Evolutionary conservation across 352 stramenopile species (phyloP).

Genomic region (Phytophthora fragariae): DNA sequence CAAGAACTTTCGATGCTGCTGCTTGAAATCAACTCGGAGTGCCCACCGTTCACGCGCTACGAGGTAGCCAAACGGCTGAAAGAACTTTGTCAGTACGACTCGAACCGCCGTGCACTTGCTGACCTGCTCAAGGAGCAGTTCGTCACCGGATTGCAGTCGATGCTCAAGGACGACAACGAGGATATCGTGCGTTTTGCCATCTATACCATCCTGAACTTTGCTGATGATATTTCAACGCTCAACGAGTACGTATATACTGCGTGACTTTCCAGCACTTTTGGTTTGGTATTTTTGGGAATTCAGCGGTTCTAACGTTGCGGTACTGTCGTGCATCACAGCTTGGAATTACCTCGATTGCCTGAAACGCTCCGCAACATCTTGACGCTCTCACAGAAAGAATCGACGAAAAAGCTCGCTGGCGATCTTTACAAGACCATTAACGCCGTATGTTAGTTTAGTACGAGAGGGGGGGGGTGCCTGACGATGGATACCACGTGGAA

Average conservation of each 20-base stretch:
- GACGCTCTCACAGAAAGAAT: slow-evolving; percentile 66
- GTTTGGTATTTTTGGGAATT: not conserved
- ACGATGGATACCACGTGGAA: slow-evolving; percentile 25
- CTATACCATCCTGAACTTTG: slow-evolving; percentile 77
- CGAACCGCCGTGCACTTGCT: slow-evolving; percentile 57
- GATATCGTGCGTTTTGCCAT: slow-evolving; percentile 82
- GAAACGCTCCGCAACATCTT: slow-evolving; percentile 67
- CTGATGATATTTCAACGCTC: slow-evolving; percentile 53
- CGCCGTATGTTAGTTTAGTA: slow-evolving; percentile 52
- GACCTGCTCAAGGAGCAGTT: slow-evolving; percentile 60
- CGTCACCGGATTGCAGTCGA: slow-evolving; percentile 55
- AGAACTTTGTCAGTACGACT: slow-evolving; percentile 66
- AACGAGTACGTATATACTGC: slow-evolving; percentile 50
- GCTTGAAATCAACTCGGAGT: slow-evolving; percentile 63
- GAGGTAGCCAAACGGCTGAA: slow-evolving; percentile 80
- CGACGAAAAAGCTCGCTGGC: slow-evolving; percentile 74
- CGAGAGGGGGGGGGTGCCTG: slow-evolving; percentile 7
- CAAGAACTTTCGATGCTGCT: slow-evolving; percentile 67
- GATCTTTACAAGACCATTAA: slow-evolving; percentile 74
- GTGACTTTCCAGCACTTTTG: not conserved
- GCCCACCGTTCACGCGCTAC: slow-evolving; percentile 62
- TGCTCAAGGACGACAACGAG: slow-evolving; percentile 78
- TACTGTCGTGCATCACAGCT: slow-evolving; percentile 30
- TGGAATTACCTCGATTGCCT: slow-evolving; percentile 66
- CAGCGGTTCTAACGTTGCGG: too few relatives aligned